Evolutionary conservation across 495 filamentous ascomycete species (phyloP).

Genomic region (Penicillium cinerascens): DNA sequence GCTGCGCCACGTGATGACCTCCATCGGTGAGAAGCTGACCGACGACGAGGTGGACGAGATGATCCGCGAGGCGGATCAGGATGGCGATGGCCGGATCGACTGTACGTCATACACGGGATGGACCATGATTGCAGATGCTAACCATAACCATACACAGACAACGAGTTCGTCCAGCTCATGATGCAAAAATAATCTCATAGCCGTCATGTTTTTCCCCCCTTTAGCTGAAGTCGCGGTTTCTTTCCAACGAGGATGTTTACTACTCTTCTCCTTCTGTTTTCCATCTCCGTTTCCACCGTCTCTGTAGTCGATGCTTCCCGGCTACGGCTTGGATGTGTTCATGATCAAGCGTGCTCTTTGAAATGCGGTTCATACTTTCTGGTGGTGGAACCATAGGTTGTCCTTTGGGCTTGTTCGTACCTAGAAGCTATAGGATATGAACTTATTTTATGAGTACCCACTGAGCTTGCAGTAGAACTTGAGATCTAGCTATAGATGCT

Average conservation of each 20-base stretch:
- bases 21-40: slow-evolving; percentile 98
- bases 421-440: slow-evolving; percentile 5
- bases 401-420: slow-evolving; percentile 13
- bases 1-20: slow-evolving; percentile 98
- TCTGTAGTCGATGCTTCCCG: slow-evolving; percentile 32
- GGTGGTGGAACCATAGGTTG: slow-evolving; percentile 8
- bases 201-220: slow-evolving; percentile 27
- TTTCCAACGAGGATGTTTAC: slow-evolving; percentile 21
- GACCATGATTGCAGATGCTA: slow-evolving; percentile 1
- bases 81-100: slow-evolving; percentile 95
- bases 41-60: slow-evolving; percentile 99
- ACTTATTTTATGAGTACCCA: slow-evolving; percentile 5
- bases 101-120: slow-evolving; percentile 51
- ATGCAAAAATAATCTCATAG: slow-evolving; percentile 94
- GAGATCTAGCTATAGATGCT: not conserved
- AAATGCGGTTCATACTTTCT: slow-evolving; percentile 16
- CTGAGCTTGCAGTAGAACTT: not conserved
- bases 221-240: slow-evolving; percentile 32
- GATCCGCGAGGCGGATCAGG: slow-evolving; percentile 99
- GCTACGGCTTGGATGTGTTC: slow-evolving; percentile 27
- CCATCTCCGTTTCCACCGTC: slow-evolving; percentile 25
- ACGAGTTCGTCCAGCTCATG: slow-evolving; percentile 99
- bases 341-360: slow-evolving; percentile 32
- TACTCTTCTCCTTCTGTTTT: slow-evolving; percentile 8
- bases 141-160: slow-evolving; percentile 57